Percentiles rank a stretch among this genome's conserved stretches.
Conservation (phyloP, 495 filamentous ascomycete genomes). For the Parachaetomium inaequale region DNA sequence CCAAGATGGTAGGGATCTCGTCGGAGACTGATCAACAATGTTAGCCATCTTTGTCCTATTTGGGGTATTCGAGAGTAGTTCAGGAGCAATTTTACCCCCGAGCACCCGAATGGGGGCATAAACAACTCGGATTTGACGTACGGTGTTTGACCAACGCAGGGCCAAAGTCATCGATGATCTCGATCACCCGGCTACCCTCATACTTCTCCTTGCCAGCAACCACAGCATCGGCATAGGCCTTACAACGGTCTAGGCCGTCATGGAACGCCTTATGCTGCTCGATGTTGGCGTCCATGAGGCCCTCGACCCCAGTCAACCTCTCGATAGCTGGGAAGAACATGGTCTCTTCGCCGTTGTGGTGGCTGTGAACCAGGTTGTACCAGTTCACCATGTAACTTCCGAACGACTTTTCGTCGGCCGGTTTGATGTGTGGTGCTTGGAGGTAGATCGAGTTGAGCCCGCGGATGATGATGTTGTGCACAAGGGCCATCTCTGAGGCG, state of each 20-base stretch:
- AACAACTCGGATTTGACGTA: too few relatives aligned
- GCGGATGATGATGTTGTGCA: constrained; percentile 48
- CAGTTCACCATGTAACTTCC: constrained; percentile 35
- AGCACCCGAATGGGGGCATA: too few relatives aligned
- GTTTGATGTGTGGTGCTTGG: constrained; percentile 39
- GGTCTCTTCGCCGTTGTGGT: constrained; percentile 45
- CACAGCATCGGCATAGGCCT: constrained; percentile 32
- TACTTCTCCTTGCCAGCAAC: constrained; percentile 26
- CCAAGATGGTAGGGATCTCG: constrained; percentile 40
- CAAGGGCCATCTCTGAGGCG: constrained; percentile 43
- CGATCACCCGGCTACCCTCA: constrained; percentile 34
- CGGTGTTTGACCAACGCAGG: constrained; percentile 34
- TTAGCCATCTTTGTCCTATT: too few relatives aligned
- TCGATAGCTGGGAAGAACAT: constrained; percentile 46
- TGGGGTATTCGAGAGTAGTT: too few relatives aligned
- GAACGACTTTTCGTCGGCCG: constrained; percentile 37
- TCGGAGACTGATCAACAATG: too few relatives aligned
- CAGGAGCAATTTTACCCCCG: too few relatives aligned
- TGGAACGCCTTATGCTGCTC: constrained; percentile 48
- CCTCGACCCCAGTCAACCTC: constrained; percentile 32
- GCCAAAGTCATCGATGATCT: constrained; percentile 45
- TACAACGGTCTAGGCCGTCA: constrained; percentile 34
- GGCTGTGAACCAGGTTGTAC: constrained; percentile 35
- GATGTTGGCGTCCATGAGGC: constrained; percentile 45
- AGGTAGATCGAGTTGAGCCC: constrained; percentile 50